Conservation (phyloP, 176 grass and related monocot species). For the Avena insularis region DNA sequence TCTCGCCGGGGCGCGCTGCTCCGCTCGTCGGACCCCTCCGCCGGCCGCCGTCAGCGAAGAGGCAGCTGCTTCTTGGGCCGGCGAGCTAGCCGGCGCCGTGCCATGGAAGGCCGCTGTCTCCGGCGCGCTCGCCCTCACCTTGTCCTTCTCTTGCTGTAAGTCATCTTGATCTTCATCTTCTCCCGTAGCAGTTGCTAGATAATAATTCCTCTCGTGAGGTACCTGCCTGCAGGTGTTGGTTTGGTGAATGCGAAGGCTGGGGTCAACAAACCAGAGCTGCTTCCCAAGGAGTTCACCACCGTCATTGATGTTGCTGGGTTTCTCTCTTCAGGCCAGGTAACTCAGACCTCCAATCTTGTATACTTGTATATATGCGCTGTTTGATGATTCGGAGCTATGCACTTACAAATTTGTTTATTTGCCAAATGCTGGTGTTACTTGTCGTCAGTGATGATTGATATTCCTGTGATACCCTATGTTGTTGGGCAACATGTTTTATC, state of each 20-base stretch:
- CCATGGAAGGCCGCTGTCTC: slow-evolving; percentile 56
- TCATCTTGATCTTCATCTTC: neutral
- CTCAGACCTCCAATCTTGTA: neutral
- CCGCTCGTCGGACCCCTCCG: neutral
- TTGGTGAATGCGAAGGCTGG: slow-evolving; percentile 72
- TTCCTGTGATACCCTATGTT: neutral
- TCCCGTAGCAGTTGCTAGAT: no score
- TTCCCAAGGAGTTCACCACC: slow-evolving; percentile 87
- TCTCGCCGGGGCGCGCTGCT: slow-evolving; percentile 19
- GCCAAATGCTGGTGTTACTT: neutral
- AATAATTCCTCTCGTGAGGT: neutral
- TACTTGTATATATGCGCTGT: neutral
- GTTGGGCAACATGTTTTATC: neutral
- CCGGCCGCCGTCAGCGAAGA: neutral
- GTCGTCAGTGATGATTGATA: neutral
- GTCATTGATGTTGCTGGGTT: slow-evolving; percentile 96
- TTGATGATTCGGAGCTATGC: neutral
- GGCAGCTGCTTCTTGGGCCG: slow-evolving; percentile 26
- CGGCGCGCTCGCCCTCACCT: slow-evolving; percentile 51
- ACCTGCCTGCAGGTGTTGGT: slow-evolving; percentile 58
- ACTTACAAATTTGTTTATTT: neutral
- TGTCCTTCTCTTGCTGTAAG: slow-evolving; percentile 65
- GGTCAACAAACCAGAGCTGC: slow-evolving; percentile 89
- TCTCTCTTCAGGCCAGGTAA: slow-evolving; percentile 91
- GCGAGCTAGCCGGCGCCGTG: neutral